These are phyloP conservation scores for Saccharomycopsis javanensis DNA, from an alignment of 805 yeast species.

Conservation along the genomic window DNA sequence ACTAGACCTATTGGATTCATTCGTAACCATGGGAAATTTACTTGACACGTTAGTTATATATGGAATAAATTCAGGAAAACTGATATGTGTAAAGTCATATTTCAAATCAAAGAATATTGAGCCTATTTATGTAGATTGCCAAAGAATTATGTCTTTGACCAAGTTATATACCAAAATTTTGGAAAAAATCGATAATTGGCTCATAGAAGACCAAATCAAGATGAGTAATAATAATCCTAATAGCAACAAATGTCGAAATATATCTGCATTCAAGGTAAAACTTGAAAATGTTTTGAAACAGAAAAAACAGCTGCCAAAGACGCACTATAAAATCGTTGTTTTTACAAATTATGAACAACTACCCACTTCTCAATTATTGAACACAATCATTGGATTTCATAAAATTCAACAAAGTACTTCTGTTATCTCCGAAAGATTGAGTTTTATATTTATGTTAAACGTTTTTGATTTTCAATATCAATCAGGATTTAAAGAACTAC, in stretches of 20 bases:
- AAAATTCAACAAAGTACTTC: conserved; percentile 3
- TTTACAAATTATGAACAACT: conserved; percentile 1
- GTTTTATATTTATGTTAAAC: conserved; percentile 11
- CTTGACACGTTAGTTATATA: conserved; percentile 9
- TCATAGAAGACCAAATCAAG: not conserved
- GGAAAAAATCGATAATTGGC: not conserved
- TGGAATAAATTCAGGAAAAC: conserved; percentile 17
- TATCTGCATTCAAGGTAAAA: conserved; percentile 7
- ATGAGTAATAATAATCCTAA: not conserved
- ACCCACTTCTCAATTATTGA: not conserved
- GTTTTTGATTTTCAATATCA: conserved; percentile 9
- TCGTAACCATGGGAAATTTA: conserved; percentile 2
- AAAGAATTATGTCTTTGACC: conserved; percentile 5
- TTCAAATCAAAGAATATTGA: conserved; percentile 1
- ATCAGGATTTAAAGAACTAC: conserved; percentile 25
- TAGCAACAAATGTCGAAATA: not conserved
- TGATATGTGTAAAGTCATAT: conserved; percentile 4
- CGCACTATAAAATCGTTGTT: conserved; percentile 3
- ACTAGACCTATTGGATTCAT: conserved; percentile 12
- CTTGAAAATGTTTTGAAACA: conserved; percentile 6
- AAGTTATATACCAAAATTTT: conserved; percentile 7
- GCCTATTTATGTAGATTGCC: conserved; percentile 12
- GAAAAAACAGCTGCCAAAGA: not conserved
- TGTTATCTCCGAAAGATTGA: not conserved
- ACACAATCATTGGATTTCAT: conserved; percentile 4